Percentiles rank a stretch among this genome's conserved stretches.
phyloP scores from a whole-genome alignment of 352 stramenopile species.

The Globisporangium uncinulatum region DNA sequence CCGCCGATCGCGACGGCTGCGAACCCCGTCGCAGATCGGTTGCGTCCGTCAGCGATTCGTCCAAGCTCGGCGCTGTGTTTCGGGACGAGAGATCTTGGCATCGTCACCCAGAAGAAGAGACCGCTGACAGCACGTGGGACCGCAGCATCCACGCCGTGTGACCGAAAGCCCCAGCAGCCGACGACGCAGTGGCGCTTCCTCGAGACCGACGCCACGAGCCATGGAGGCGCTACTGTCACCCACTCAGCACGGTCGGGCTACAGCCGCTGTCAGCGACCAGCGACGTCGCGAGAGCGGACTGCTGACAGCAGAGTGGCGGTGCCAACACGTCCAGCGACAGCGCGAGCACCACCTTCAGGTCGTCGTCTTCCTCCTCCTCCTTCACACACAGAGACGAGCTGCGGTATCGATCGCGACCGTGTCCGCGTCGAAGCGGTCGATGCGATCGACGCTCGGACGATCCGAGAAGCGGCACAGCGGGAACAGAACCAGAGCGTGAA shows the following conservation, averaged over 20 bases:
- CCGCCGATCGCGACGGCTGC: neutral
- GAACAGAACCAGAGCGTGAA: constrained; percentile 30
- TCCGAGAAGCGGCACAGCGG: constrained; percentile 35
- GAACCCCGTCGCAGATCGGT: neutral
- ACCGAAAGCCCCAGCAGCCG: neutral
- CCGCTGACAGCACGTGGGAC: neutral
- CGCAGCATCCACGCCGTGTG: neutral
- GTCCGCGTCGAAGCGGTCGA: neutral
- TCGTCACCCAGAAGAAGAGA: neutral
- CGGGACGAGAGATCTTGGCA: neutral
- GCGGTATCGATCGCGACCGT: neutral
- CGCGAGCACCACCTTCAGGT: neutral
- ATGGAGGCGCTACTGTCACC: neutral
- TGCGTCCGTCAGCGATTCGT: neutral
- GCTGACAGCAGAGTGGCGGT: neutral
- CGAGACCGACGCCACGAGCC: neutral
- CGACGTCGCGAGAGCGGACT: constrained; percentile 5
- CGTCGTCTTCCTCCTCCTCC: neutral
- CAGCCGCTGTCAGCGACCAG: neutral
- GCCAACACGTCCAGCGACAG: constrained; percentile 7
- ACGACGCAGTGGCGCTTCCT: neutral
- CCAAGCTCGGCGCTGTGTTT: neutral
- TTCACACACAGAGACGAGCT: neutral
- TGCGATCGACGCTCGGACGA: constrained; percentile 15
- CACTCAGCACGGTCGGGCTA: neutral